Base-by-base conservation (phyloP, 2,329 filamentous ascomycete genomes). In the Claviceps quebecensis region DNA sequence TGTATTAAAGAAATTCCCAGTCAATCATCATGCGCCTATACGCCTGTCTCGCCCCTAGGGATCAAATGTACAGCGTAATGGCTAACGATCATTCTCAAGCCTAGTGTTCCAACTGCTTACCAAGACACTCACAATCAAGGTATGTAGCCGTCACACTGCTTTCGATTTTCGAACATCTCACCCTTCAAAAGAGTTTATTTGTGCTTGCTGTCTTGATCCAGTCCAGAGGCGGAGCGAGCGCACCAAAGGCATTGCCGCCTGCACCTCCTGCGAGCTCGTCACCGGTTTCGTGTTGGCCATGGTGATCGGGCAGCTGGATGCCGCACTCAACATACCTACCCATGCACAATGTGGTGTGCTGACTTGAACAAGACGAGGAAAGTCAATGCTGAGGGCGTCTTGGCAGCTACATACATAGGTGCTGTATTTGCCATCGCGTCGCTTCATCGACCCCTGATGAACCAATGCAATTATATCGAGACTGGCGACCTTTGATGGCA, bases 201-300 rank as follows among this genome's bases (percentile, higher is more conserved):
- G 9, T 34, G 9, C 29, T 34, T 34, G 29, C 29, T 34, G 29
- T 34, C 29, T 34, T 34, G 29, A 34, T 34, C 29, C 9, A 34
- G 29, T 34, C 29, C 26, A 4, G 29, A 34, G 29, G 29, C 29
- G 29, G 29, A 34, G 29, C 3, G 37, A 98, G 75, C 23, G 83
- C 86, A 14, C 89, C 90, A 61, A 98, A 98, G 0, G 86, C 91
- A 66, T 98, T 93, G 17, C 84, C 84, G 2, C 84, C 82, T 2
- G 77, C 71, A 43, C 63, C 66, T 23, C 79, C 78, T 4, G 75
- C 69, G 23, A 79, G 68, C 71, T 65, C 14, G 70, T 66, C 14
- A 74, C 69, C 16, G 73, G 70, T 61, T 77, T 76, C 56, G 71
- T 69, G 52, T 69, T 69, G 13, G 69, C 71, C 63, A 70, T 68